Percentiles rank a stretch among this genome's conserved stretches.
Conservation (phyloP, 148 eudicot species). For the Chenopodium formosanum region DNA sequence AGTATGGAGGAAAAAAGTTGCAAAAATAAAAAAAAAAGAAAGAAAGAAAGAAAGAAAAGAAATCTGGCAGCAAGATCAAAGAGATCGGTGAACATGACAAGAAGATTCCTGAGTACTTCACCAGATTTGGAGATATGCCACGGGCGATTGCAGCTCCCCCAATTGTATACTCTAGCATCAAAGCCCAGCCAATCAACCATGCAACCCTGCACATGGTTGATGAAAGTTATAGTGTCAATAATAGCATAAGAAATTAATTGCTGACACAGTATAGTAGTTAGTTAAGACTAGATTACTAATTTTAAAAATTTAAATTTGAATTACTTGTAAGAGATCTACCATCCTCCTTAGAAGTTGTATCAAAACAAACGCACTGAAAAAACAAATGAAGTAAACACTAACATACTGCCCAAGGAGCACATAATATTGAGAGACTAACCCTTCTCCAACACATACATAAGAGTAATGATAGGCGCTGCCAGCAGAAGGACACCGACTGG, state of each 20-base stretch:
- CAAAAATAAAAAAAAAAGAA: too few species aligned
- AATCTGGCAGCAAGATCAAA: background rate
- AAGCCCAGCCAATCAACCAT: slow-evolving; percentile 86
- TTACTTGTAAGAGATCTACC: background rate
- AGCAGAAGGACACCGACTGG: slow-evolving; percentile 95
- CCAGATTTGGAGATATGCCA: slow-evolving; percentile 90
- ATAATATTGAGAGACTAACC: slow-evolving; percentile 40
- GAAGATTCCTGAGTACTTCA: slow-evolving; percentile 14
- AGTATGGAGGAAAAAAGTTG: too few species aligned
- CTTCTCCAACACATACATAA: slow-evolving; percentile 83
- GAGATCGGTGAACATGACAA: background rate
- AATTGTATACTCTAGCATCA: slow-evolving; percentile 78
- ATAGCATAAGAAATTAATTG: background rate
- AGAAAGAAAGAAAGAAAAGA: too few species aligned
- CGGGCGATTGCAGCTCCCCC: slow-evolving; percentile 92
- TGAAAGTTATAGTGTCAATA: background rate
- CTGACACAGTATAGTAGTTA: background rate
- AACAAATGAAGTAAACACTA: background rate
- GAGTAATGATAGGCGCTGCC: slow-evolving; percentile 94
- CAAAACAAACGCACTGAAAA: background rate
- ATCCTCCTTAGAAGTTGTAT: background rate
- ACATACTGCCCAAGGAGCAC: background rate
- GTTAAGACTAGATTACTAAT: background rate
- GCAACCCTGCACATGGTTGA: slow-evolving; percentile 52
- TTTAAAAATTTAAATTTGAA: background rate